Conservation (phyloP, 768 basidiomycete genomes). For the Leccinum fibrillosum region DNA sequence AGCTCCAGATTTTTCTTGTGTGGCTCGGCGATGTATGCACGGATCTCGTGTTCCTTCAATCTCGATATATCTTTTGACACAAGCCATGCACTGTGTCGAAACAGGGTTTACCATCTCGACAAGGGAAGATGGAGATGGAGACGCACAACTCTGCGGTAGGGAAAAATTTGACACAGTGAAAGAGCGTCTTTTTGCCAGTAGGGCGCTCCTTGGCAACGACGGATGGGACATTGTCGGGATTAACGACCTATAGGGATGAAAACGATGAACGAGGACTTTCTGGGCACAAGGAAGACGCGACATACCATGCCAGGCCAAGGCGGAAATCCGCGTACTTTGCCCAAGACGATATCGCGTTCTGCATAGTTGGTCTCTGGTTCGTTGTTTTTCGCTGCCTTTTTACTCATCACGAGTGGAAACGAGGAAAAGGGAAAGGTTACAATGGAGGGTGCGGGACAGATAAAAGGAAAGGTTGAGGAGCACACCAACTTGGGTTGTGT, state of each 20-base stretch:
- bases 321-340: constrained; percentile 91
- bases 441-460: constrained; percentile 31
- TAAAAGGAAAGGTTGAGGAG: constrained; percentile 40
- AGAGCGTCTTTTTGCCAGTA: constrained; percentile 61
- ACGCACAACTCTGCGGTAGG: constrained; percentile 92
- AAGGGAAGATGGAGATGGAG: constrained; percentile 10
- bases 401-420: constrained; percentile 38
- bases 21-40: constrained; percentile 74
- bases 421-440: constrained; percentile 16
- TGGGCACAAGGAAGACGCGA: constrained; percentile 27
- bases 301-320: constrained; percentile 94
- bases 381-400: constrained; percentile 46
- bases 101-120: constrained; percentile 6
- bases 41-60: constrained; percentile 77
- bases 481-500: constrained; percentile 38
- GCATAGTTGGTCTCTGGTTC: constrained; percentile 52
- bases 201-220: constrained; percentile 71
- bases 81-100: constrained; percentile 71
- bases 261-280: constrained; percentile 9
- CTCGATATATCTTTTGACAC: constrained; percentile 77
- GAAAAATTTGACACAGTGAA: constrained; percentile 85
- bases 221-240: constrained; percentile 62
- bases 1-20: constrained; percentile 77
- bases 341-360: constrained; percentile 83
- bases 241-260: constrained; percentile 60